Conservation (phyloP, 2,329 filamentous ascomycete species). For the Microdochium trichocladiopsis region DNA sequence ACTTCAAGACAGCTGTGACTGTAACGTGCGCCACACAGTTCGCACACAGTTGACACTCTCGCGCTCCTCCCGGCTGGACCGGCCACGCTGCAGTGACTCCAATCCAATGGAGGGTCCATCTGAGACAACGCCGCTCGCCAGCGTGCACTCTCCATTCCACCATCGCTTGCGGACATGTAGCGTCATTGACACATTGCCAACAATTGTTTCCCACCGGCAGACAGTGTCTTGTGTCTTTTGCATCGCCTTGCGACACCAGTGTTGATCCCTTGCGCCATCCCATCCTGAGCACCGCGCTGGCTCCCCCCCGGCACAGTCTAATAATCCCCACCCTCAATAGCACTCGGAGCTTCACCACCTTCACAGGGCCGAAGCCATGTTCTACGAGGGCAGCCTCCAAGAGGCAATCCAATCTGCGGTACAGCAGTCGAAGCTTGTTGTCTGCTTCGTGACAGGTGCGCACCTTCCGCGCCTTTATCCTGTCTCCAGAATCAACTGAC, state of each 20-base stretch:
- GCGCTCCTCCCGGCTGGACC: not conserved
- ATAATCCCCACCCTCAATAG: not conserved
- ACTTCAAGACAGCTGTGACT: too few species aligned
- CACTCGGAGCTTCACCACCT: not conserved
- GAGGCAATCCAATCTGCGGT: conserved; percentile 74
- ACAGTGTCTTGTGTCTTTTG: too few species aligned
- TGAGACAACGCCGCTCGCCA: not conserved
- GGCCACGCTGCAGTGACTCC: not conserved
- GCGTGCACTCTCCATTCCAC: not conserved
- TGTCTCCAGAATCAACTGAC: too few species aligned
- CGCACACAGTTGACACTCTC: not conserved
- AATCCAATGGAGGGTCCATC: not conserved
- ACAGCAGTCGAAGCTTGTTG: conserved; percentile 66
- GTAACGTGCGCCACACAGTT: not conserved
- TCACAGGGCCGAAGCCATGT: conserved; percentile 47
- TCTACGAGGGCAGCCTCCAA: conserved; percentile 73
- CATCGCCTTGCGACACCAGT: too few species aligned
- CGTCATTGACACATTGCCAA: not conserved
- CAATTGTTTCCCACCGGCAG: not conserved
- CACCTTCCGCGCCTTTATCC: conserved; percentile 5
- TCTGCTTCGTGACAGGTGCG: conserved; percentile 77
- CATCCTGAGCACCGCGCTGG: not conserved
- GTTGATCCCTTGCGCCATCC: too few species aligned
- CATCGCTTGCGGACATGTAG: not conserved
- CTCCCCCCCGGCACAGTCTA: not conserved